These are phyloP conservation scores for Myrica gale DNA, from an alignment of 306 rosid species.

Conservation along the genomic window DNA sequence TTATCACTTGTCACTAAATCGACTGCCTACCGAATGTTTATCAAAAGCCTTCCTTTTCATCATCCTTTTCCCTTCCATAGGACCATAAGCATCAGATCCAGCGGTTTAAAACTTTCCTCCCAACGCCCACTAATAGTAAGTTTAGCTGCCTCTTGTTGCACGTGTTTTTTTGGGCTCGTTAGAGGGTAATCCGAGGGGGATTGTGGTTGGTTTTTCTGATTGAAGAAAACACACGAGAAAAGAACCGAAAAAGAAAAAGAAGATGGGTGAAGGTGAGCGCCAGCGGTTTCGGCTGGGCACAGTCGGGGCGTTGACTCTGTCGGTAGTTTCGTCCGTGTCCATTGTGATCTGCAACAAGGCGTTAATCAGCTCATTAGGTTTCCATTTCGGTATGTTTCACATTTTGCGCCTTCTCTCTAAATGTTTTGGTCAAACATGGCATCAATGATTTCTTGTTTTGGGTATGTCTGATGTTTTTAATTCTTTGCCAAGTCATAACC, in stretches of 20 bases:
- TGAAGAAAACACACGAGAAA: background rate
- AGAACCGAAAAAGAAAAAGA: constrained; percentile 13
- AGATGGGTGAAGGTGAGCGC: constrained; percentile 77
- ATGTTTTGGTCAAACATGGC: background rate
- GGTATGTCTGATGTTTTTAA: background rate
- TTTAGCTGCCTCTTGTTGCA: background rate
- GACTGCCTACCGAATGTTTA: background rate
- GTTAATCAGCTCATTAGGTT: constrained; percentile 63
- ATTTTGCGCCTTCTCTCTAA: background rate
- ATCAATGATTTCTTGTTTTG: background rate
- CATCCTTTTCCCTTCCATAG: background rate
- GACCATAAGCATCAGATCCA: constrained; percentile 24
- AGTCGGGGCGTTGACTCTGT: constrained; percentile 68
- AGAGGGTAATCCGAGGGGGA: constrained; percentile 19
- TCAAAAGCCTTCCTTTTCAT: constrained; percentile 1
- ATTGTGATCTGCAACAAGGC: constrained; percentile 89
- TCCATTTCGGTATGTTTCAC: constrained; percentile 60
- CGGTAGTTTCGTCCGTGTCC: constrained; percentile 84
- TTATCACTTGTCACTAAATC: background rate
- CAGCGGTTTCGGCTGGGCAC: constrained; percentile 75
- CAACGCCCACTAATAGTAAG: background rate
- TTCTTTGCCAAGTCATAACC: constrained; percentile 5
- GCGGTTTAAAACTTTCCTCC: background rate
- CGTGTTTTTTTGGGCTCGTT: background rate
- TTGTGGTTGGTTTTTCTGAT: constrained; percentile 8